Evolutionary conservation across 202 grass and related monocot species (phyloP).

Genomic region (Schoenoplectus triqueter): DNA sequence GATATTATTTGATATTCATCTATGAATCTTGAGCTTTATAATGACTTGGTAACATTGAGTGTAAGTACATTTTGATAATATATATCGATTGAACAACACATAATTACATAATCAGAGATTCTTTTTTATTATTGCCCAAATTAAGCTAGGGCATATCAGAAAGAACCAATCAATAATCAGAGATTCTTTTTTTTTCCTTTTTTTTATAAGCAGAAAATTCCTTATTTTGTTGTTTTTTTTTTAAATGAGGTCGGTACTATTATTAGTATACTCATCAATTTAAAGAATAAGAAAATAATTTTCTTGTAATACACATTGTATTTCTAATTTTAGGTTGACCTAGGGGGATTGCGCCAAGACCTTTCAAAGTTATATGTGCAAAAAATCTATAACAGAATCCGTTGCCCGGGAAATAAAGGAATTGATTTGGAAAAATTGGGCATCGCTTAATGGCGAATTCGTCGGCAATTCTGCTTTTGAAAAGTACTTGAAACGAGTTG

Average conservation of each 20-base stretch:
- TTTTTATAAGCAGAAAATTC: no score
- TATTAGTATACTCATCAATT: neutral
- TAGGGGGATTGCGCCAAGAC: constrained; percentile 4
- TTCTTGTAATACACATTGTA: neutral
- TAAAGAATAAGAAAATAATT: neutral
- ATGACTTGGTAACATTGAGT: constrained; percentile 28
- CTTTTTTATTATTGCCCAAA: neutral
- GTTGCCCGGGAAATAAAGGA: neutral
- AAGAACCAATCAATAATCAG: no score
- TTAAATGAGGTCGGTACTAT: neutral
- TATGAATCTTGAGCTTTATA: neutral
- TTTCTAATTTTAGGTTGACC: constrained; percentile 27
- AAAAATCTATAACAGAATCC: neutral
- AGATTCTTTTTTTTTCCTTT: no score
- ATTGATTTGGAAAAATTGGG: constrained; percentile 23
- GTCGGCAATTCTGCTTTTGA: neutral
- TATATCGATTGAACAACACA: neutral
- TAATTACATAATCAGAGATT: neutral
- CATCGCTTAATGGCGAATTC: constrained; percentile 20
- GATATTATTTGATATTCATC: constrained; percentile 8
- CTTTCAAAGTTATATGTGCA: constrained; percentile 32
- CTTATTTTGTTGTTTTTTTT: no score
- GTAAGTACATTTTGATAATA: neutral
- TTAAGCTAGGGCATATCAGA: neutral
- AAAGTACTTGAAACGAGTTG: constrained; percentile 16